A percentile compares a stretch with the other conserved stretches of the same genome.
Evolutionary conservation across 1,284 basidiomycete genomes (phyloP).

Genomic region (Pyrrhoderma lamaoense): DNA sequence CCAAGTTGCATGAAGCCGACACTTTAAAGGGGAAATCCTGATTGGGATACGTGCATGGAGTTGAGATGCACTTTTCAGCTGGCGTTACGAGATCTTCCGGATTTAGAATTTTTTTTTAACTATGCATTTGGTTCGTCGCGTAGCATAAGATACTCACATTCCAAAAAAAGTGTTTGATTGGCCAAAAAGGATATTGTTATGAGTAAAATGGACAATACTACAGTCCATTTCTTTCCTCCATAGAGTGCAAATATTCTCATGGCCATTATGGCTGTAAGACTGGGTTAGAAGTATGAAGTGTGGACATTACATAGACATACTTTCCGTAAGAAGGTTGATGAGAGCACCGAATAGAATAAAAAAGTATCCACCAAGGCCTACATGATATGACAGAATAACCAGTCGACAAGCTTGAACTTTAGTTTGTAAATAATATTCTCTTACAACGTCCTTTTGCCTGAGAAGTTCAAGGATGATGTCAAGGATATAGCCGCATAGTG

Average conservation of each 20-base stretch:
- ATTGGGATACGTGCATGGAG: neutral
- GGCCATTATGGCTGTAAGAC: neutral
- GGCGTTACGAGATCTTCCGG: neutral
- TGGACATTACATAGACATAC: neutral
- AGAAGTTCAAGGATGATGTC: too few relatives aligned
- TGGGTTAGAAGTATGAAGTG: neutral
- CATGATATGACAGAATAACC: too few relatives aligned
- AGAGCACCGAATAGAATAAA: conserved; percentile 1
- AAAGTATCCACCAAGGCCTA: conserved; percentile 5
- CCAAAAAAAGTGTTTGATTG: neutral
- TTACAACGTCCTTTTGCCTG: too few relatives aligned
- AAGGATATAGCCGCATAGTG: neutral
- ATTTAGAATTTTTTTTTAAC: too few relatives aligned
- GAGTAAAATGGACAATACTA: neutral
- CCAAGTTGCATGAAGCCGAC: neutral
- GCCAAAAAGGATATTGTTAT: neutral
- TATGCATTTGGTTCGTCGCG: too few relatives aligned
- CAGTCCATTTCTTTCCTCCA: neutral
- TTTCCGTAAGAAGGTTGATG: conserved; percentile 1
- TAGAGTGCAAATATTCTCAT: conserved; percentile 6
- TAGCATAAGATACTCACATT: neutral
- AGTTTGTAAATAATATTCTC: too few relatives aligned
- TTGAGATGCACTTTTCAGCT: conserved; percentile 5
- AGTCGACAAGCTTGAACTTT: too few relatives aligned
- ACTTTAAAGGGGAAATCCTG: neutral